Base-by-base conservation (phyloP, 495 filamentous ascomycete genomes). In the Amphirosellinia nigrospora region DNA sequence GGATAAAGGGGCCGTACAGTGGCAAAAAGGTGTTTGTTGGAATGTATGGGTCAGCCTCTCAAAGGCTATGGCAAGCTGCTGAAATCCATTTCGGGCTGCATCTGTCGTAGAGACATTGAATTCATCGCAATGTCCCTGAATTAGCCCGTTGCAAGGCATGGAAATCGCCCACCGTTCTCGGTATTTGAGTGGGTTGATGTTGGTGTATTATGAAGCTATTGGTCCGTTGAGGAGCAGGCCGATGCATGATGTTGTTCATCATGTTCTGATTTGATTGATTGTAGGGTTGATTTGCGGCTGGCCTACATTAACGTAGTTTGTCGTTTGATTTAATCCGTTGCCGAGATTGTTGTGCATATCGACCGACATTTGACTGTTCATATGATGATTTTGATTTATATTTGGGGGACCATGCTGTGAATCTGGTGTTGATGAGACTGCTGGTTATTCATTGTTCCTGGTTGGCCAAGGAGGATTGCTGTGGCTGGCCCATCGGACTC, bases 131-230 rank as follows among this genome's bases (percentile, higher is more conserved):
- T 75, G 52, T 79, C 56, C 83, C 83, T 0, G 82, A 77, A 63
- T 82, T 82, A 41, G 78, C 76, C 63, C 83, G 73, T 52, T 83
- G 81, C 9, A 85, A 65, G 2, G 82, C 80, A 11, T 85, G 83
- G 68, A 83, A 85, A 45, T 84, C 83, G 15, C 81, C 81, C 21
- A 85, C 81, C 0, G 83, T 84, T 62, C 81, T 70, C 13, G 76
- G 76, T 69, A 78, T 76, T 39, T 78, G 76, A 3, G 72, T 30
- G 38, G 74, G 65, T 55, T 75, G 79, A n/a, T 79, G 78, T 16
- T 71, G 43, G 10, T 76, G 70, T 69, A 82, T 79, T 16, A 83
- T 79, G 50, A 81, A 84, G 39, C 79, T 82, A 50, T 79, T 81
- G 15, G 78, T 53, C 30, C 82, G 74, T 58, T 84, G 82, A 19